Evolutionary conservation across 1,139 yeast genomes (phyloP).

Genomic region (Suhomyces yuchorum): DNA sequence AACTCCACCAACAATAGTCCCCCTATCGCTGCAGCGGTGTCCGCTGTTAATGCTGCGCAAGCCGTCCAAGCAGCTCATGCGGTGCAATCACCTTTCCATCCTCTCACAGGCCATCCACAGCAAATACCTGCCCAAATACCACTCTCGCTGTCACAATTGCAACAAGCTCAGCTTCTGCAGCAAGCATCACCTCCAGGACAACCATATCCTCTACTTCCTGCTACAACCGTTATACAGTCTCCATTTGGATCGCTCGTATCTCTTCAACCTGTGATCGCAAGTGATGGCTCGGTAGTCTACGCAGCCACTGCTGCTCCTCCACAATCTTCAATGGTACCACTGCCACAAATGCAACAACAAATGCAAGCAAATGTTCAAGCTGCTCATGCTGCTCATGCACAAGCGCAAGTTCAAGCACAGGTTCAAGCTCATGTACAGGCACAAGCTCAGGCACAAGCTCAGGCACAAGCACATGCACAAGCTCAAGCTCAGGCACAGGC

Average conservation of each 20-base stretch:
- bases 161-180: constrained; percentile 11
- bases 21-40: constrained; percentile 5
- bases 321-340: constrained; percentile 1
- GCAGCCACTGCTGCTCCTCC: constrained; percentile 18
- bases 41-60: not conserved
- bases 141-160: constrained; percentile 10
- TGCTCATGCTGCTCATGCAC: constrained; percentile 2
- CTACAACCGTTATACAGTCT: constrained; percentile 29
- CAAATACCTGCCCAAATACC: constrained; percentile 6
- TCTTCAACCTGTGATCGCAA: constrained; percentile 32
- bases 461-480: constrained; percentile 7
- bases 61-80: constrained; percentile 8
- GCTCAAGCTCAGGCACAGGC: constrained; percentile 2
- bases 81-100: constrained; percentile 1
- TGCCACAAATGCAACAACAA: constrained; percentile 3
- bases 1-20: constrained; percentile 11
- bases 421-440: constrained; percentile 4
- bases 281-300: constrained; percentile 22
- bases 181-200: constrained; percentile 13
- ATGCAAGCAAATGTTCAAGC: constrained; percentile 1
- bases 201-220: constrained; percentile 16
- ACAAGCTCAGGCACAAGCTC: constrained; percentile 13
- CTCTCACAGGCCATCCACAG: constrained; percentile 9
- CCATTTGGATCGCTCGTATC: constrained; percentile 43
- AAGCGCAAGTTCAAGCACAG: constrained; percentile 6